Evolutionary conservation across 2,329 filamentous ascomycete species (phyloP), one percentile per base, ranked within the genome.

Genomic region (Pseudocercospora macadamiae): DNA sequence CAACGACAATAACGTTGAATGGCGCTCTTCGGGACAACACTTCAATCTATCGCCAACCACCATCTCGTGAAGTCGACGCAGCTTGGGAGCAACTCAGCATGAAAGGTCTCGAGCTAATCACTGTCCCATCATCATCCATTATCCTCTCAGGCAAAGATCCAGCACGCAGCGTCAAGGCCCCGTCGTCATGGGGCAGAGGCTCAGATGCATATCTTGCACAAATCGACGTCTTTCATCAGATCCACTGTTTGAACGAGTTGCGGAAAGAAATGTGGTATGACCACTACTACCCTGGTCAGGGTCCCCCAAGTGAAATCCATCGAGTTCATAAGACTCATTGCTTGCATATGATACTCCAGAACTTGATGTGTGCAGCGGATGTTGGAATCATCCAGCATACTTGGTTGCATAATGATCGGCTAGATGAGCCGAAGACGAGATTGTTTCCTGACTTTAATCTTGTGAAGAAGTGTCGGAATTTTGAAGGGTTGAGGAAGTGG

Each of bases 191-290:
- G 49, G 19, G 19, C 21, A 26, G 18, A 3, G 30, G 49, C 4
- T 10, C 16, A 18, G 52, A 54, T 19, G 18, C 36, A 7, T 54
- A 54, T 37, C 19, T 54, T n/a, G 23, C 32, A 14, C 23, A 54
- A n/a, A 23, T 45, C 14, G 39, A 54, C 18, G 37, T 36, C 23
- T 54, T 54, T 28, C 52, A 54, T 32, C 37, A 30, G 9, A 47
- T 54, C 26, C 52, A 54, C 23, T 54, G 52, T 26, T 37, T 54
- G 12, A 54, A 54, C 37, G 42, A 32, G 37, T 28, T 54, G 14
- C 52, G 52, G n/a, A 54, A 54, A 32, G 52, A 44, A 16, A 9
- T 47, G 37, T 30, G 32, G 16, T 47, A 25, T 36, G 36, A 45
- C 10, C 45, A 54, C 25, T 54, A 54, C 26, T 52, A 32, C 5